Conservation (phyloP, 106 monocot genomes). For the Acorus gramineus region DNA sequence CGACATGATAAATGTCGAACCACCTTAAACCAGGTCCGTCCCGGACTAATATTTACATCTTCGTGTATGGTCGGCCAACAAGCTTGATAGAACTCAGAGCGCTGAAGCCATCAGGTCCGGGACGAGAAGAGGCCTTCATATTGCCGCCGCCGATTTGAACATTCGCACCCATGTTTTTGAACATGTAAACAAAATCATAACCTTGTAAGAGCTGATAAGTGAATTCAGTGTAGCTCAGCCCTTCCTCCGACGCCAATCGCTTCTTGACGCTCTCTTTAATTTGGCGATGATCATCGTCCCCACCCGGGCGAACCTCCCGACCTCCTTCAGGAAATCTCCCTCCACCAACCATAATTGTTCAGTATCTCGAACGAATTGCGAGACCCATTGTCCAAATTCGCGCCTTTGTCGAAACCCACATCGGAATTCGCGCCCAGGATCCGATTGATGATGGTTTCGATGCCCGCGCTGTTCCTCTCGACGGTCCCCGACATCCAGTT, state of each 20-base stretch:
- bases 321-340: constrained; percentile 66
- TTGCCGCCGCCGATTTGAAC: constrained; percentile 94
- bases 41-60: too few species aligned
- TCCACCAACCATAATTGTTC: constrained; percentile 90
- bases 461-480: constrained; percentile 40
- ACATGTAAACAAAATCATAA: constrained; percentile 78
- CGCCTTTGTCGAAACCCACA: too few species aligned
- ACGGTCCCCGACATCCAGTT: constrained; percentile 45
- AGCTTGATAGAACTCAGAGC: too few species aligned
- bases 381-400: too few species aligned
- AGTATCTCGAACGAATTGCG: constrained; percentile 9
- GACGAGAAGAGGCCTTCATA: too few species aligned
- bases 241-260: constrained; percentile 67
- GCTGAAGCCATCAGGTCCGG: too few species aligned
- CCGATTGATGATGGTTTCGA: constrained; percentile 22
- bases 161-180: constrained; percentile 78
- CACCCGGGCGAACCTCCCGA: constrained; percentile 74
- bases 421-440: constrained; percentile 21
- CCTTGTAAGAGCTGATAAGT: constrained; percentile 94
- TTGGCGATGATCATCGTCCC: constrained; percentile 82
- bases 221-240: constrained; percentile 92
- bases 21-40: too few species aligned
- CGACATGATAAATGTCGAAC: too few species aligned
- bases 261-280: constrained; percentile 99
- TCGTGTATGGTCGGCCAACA: too few species aligned